These are phyloP conservation scores for Pilaira anomala DNA, from an alignment of 192 early-diverging fungal species.

Conservation along the genomic window DNA sequence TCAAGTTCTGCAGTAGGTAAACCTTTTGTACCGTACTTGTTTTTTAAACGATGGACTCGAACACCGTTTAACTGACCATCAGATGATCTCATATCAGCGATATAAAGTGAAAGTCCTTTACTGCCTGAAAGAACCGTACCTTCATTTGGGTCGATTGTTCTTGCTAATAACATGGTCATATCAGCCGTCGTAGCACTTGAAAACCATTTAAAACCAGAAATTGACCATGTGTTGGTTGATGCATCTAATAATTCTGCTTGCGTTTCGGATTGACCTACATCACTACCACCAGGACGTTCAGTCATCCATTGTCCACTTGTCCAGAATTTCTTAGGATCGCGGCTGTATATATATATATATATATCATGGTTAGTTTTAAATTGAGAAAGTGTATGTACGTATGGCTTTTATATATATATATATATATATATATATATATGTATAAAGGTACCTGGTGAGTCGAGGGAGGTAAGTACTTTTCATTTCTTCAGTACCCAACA, in stretches of 20 bases:
- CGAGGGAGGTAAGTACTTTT: slow-evolving; percentile 42
- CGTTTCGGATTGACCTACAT: slow-evolving; percentile 65
- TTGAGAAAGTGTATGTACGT: neutral
- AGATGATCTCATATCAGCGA: slow-evolving; percentile 52
- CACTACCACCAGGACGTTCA: slow-evolving; percentile 66
- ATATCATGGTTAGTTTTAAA: neutral
- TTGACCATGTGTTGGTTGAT: slow-evolving; percentile 32
- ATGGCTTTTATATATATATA: neutral
- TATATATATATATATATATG: neutral
- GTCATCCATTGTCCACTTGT: slow-evolving; percentile 80
- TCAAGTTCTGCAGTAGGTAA: slow-evolving; percentile 73
- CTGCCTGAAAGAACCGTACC: slow-evolving; percentile 38
- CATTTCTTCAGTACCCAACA: slow-evolving; percentile 51
- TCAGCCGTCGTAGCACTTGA: slow-evolving; percentile 68
- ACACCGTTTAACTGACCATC: slow-evolving; percentile 59
- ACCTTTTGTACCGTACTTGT: slow-evolving; percentile 68
- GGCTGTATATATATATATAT: slow-evolving; percentile 34
- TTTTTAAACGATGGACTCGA: slow-evolving; percentile 64
- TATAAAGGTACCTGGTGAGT: slow-evolving; percentile 41
- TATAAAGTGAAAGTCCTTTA: slow-evolving; percentile 59
- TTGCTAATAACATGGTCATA: slow-evolving; percentile 64
- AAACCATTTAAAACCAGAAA: slow-evolving; percentile 76
- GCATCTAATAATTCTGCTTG: slow-evolving; percentile 47
- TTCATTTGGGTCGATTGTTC: slow-evolving; percentile 47
- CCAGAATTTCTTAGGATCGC: slow-evolving; percentile 61